Base-by-base conservation (phyloP, 352 stramenopile genomes). In the Globisporangium sylvaticum region DNA sequence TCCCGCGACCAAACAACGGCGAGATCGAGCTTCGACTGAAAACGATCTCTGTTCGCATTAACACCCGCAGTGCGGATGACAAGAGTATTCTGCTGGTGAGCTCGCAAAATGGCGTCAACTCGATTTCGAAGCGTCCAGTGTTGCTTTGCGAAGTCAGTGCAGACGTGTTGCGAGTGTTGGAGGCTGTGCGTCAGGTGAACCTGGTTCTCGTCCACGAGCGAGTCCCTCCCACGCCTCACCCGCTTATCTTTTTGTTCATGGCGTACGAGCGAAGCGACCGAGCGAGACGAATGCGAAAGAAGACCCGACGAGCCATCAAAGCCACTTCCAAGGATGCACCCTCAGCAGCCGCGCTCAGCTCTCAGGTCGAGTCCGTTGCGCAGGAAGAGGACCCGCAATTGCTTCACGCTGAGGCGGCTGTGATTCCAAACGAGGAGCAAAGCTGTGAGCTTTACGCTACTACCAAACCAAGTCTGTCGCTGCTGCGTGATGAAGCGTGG, bases 161-260 rank as follows among this genome's bases (percentile, higher is more conserved):
- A 22, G 44, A 58, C 9, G 31, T 58, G 42, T 18, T 65, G 20
- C 29, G 20, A 6, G 20, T 32, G 27, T 18, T 29, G 20, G 32
- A 27, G n/a, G 1, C 14, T 9, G 8, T 39, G 29, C 24, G 14
- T 25, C 55, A 50, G 9, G 55, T 44, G 57, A 29, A 18, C 27
- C 44, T 29, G 2, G 6, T 54, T 34, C 31, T 64, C n/a, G 3
- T 32, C 12, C 22, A 59, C 9, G 42, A n/a, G n/a, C 56, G 44
- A 39, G 32, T 29, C 4, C 10, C 31, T 4, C 55, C 64, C 20
- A 31, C 8, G 7, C 46, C 42, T 24, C 64, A 68, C 15, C 64
- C 55, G 22, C 15, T 68, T 9, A 55, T 31, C 12, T 52, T 64
- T 25, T 12, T 50, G 31, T 20, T 64, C 37, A 24, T 68, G 7